Conservation (phyloP, 257 asterid genomes). For the Ocimum tenuiflorum region DNA sequence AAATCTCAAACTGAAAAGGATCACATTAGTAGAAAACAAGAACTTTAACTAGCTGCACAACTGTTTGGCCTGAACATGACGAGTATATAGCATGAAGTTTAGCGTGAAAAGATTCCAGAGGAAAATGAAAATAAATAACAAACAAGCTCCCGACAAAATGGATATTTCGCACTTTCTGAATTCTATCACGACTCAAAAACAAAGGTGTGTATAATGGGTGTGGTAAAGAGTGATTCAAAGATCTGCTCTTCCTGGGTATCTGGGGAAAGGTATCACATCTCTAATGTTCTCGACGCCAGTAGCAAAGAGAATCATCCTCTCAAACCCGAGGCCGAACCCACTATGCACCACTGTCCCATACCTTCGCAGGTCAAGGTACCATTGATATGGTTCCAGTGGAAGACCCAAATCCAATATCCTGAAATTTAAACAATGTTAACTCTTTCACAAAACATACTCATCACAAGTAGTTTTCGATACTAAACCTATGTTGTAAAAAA, state of each 20-base stretch:
- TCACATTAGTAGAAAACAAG: too few relatives aligned
- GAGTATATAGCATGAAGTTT: too few relatives aligned
- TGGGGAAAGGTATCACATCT: conserved; percentile 94
- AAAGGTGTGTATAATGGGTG: too few relatives aligned
- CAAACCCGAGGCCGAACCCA: conserved; percentile 95
- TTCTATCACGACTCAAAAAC: too few relatives aligned
- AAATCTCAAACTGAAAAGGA: too few relatives aligned
- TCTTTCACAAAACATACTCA: background rate
- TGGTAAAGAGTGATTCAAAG: conserved; percentile 21
- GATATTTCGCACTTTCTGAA: too few relatives aligned
- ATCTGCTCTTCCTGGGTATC: conserved; percentile 95
- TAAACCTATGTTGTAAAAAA: background rate
- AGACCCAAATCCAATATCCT: conserved; percentile 75
- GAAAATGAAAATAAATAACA: too few relatives aligned
- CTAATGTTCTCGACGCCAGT: conserved; percentile 90
- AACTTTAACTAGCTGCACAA: too few relatives aligned
- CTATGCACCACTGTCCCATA: conserved; percentile 85
- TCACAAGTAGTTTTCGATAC: background rate
- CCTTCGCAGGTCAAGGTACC: conserved; percentile 90
- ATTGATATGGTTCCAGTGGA: conserved; percentile 81
- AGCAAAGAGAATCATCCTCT: conserved; percentile 88
- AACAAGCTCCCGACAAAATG: too few relatives aligned
- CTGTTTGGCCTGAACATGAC: too few relatives aligned
- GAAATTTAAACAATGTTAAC: conserved; percentile 4
- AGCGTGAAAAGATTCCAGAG: too few relatives aligned